Percentiles rank a stretch among this genome's conserved stretches.
Evolutionary conservation across 192 early-diverging fungal genomes (phyloP).

Genomic region (Coemansia sp.): DNA sequence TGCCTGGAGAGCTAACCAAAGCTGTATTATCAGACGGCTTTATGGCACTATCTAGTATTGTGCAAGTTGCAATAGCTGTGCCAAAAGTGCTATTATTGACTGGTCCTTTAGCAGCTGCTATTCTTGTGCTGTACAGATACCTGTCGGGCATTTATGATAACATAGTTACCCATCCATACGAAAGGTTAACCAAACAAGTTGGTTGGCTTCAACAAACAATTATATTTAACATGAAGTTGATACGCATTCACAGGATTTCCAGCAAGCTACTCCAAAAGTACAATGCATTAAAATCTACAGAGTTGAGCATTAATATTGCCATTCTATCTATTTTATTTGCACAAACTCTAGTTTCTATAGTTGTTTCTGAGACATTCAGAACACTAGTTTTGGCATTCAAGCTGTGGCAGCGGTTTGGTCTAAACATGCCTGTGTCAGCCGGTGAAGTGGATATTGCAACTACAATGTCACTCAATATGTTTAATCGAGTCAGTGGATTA

Average conservation of each 20-base stretch:
- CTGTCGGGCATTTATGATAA: background rate
- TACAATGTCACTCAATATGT: background rate
- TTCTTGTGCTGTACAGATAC: background rate
- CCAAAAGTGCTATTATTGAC: background rate
- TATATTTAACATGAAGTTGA: background rate
- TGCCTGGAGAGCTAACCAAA: background rate
- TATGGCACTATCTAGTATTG: background rate
- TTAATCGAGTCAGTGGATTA: background rate
- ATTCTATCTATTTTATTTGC: background rate
- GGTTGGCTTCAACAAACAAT: background rate
- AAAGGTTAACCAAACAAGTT: background rate
- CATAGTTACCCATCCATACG: background rate
- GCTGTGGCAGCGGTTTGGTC: constrained; percentile 1
- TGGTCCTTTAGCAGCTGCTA: background rate
- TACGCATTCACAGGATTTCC: background rate
- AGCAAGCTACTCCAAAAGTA: background rate
- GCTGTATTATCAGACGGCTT: background rate
- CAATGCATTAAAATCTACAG: background rate
- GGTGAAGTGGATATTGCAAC: constrained; percentile 16
- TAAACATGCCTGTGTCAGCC: background rate
- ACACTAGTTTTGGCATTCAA: constrained; percentile 8
- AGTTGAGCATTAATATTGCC: background rate
- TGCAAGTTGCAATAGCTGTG: background rate
- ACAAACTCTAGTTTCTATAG: background rate
- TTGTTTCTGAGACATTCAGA: background rate